These are phyloP conservation scores for Kluyveromyces wickerhamii DNA, from an alignment of 805 yeast genomes.

Conservation along the genomic window DNA sequence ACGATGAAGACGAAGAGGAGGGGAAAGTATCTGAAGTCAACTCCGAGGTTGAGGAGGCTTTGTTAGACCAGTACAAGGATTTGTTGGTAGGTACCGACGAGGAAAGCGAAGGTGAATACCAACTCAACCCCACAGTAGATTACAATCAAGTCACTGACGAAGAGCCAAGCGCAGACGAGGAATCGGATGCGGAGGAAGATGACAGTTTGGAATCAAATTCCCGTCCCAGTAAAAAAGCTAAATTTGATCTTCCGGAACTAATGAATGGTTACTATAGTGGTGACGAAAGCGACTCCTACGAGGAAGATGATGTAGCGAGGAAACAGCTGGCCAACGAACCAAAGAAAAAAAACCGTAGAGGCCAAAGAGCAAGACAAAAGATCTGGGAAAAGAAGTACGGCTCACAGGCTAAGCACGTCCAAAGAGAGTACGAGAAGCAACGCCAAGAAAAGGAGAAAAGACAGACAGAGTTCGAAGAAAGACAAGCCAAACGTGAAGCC, in stretches of 20 bases:
- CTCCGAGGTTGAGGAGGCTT: slow-evolving; percentile 19
- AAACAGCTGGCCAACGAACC: slow-evolving; percentile 30
- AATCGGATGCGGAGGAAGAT: slow-evolving; percentile 27
- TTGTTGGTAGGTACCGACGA: slow-evolving; percentile 33
- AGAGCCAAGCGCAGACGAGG: slow-evolving; percentile 15
- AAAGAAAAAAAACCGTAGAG: slow-evolving; percentile 79
- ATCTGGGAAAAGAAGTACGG: slow-evolving; percentile 95
- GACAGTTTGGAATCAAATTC: slow-evolving; percentile 29
- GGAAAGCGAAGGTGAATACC: slow-evolving; percentile 33
- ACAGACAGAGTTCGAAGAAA: slow-evolving; percentile 61
- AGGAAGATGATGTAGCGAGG: slow-evolving; percentile 39
- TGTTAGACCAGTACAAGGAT: slow-evolving; percentile 31
- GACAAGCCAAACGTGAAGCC: slow-evolving; percentile 58
- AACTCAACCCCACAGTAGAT: slow-evolving; percentile 21
- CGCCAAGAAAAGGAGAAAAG: slow-evolving; percentile 49
- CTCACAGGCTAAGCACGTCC: slow-evolving; percentile 69
- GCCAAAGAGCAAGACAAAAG: slow-evolving; percentile 94
- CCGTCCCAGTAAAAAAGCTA: slow-evolving; percentile 18
- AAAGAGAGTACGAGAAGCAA: slow-evolving; percentile 50
- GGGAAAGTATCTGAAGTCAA: slow-evolving; percentile 12
- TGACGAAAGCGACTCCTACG: slow-evolving; percentile 59
- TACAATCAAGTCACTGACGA: slow-evolving; percentile 10
- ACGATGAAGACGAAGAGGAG: slow-evolving; percentile 14
- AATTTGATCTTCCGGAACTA: slow-evolving; percentile 52
- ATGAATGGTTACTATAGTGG: slow-evolving; percentile 80